Conservation (phyloP, 2,329 filamentous ascomycete genomes). For the Penicillium sp. region DNA sequence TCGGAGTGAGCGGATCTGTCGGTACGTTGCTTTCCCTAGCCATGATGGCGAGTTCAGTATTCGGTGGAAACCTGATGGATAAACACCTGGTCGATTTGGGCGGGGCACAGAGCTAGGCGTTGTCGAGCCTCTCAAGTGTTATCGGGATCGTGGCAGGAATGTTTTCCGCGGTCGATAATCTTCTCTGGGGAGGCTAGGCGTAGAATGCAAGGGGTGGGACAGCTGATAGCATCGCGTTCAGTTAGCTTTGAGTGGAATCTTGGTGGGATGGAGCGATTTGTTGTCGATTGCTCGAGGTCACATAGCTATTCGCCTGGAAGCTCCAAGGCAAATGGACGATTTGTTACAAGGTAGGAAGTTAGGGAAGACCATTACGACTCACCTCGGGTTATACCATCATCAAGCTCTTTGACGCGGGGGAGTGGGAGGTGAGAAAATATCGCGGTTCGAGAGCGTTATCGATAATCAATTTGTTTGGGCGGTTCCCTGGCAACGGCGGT, state of each 20-base stretch:
- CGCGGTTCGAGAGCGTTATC: conserved; percentile 18
- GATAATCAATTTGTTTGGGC: conserved; percentile 24
- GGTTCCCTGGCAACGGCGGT: conserved; percentile 24
- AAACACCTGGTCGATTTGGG: not conserved
- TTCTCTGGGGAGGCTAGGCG: not conserved
- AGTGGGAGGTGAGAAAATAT: conserved; percentile 7
- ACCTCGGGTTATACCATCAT: conserved; percentile 2
- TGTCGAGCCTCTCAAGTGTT: not conserved
- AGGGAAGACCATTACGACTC: not conserved
- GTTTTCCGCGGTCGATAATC: not conserved
- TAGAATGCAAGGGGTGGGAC: not conserved
- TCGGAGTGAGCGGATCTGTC: conserved; percentile 32
- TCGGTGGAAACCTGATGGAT: not conserved
- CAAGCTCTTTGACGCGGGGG: not conserved
- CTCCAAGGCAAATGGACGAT: not conserved
- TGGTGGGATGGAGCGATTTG: not conserved
- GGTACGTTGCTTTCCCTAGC: conserved; percentile 50
- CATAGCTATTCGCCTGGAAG: not conserved
- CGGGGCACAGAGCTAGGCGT: not conserved
- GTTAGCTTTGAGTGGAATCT: not conserved
- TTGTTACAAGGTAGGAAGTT: not conserved
- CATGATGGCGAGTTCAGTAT: conserved; percentile 36
- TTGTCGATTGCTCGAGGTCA: not conserved
- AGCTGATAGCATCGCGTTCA: not conserved
- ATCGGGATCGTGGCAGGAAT: not conserved